Evolutionary conservation across 768 basidiomycete species (phyloP).

Genomic region (Suillus alpinus): DNA sequence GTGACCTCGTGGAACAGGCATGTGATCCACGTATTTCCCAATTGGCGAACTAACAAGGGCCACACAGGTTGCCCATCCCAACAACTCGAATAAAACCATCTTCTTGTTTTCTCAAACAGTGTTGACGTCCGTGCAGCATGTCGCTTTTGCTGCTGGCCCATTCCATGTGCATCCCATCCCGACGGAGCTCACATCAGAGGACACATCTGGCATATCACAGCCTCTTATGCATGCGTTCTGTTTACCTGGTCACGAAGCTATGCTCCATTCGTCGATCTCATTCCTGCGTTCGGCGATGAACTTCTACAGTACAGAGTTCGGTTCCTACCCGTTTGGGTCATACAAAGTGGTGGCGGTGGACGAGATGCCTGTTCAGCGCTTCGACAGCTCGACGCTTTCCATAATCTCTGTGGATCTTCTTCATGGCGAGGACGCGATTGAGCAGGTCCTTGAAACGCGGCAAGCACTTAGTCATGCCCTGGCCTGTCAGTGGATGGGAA

Average conservation of each 20-base stretch:
- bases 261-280: conserved; percentile 65
- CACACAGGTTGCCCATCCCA: conserved; percentile 83
- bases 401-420: conserved; percentile 78
- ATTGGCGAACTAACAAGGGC: conserved; percentile 10
- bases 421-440: conserved; percentile 85
- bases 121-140: conserved; percentile 92
- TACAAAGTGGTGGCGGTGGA: conserved; percentile 95
- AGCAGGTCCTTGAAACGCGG: conserved; percentile 89
- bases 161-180: conserved; percentile 78
- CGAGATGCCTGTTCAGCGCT: conserved; percentile 75
- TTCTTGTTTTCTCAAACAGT: conserved; percentile 87
- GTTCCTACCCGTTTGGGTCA: conserved; percentile 94
- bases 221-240: conserved; percentile 89
- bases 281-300: conserved; percentile 88
- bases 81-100: conserved; percentile 90
- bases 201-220: conserved; percentile 60
- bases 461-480: conserved; percentile 84
- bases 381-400: conserved; percentile 82
- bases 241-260: conserved; percentile 80
- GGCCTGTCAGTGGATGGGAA: conserved; percentile 94
- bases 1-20: conserved; percentile 93
- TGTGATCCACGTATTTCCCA: conserved; percentile 18
- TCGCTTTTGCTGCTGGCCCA: conserved; percentile 93
- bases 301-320: conserved; percentile 88
- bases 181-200: conserved; percentile 56